Base-by-base conservation (phyloP, 2,329 filamentous ascomycete genomes). In the Didymella pinodella region DNA sequence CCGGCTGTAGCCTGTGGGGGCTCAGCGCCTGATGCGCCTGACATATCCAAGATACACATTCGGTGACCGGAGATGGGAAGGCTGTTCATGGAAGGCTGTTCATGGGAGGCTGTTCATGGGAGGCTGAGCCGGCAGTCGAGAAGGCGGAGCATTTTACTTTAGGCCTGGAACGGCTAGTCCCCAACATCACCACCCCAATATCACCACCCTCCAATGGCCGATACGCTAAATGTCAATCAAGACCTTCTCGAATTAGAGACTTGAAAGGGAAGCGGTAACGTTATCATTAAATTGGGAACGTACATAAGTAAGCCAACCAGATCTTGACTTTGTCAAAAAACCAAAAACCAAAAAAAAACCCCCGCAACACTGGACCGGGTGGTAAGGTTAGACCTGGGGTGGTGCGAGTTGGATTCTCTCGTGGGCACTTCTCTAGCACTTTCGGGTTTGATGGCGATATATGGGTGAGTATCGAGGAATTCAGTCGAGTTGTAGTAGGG, bases 31-130 rank as follows among this genome's bases (percentile, higher is more conserved):
- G 48, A 48, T 40, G 38, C 45, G 44, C 49, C 43, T 53, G 31
- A 53, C 32, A 10, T 25, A 3, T 14, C 11, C 14, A 10, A 44
- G 7, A 3, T 44, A 22, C 29, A 18, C 16, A 38, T 48, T 28
- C 44, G 48, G 48, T 57, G 54, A 57, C 54, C 46, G 52, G 57
- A 26, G 29, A 41, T 46, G 46, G 38, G 54, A 20, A 49, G 28
- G 45, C 45, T 28, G 25, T 18, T 40, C 25, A 11, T 22, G 20
- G 32, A 18, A 38, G 46, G 54, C 54, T 57, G 48, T n/a, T n/a
- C n/a, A n/a, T n/a, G n/a, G n/a, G n/a, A 49, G 28, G 45, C 45
- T 28, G 25, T 18, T 40, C 25, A 11, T 22, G 20, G 32, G 18
- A 38, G 46, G 54, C 54, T 57, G 48, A 41, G 48, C n/a, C 29